Evolutionary conservation across 148 eudicot genomes (phyloP), one percentile per base, ranked within the genome.

Genomic region (Rhododendron simsii): DNA sequence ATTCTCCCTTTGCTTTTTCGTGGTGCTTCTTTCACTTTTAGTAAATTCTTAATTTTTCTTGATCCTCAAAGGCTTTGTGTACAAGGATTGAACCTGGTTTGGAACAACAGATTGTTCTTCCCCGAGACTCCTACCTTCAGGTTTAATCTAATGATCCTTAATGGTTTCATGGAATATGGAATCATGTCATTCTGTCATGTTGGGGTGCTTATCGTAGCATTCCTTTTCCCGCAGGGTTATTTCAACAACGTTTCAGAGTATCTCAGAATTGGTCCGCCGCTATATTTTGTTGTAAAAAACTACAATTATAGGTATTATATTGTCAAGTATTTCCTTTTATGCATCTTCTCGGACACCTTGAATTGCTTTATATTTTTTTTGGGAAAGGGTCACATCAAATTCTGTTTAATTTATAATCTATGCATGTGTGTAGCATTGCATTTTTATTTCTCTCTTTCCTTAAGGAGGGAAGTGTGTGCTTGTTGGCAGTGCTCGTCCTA

Each of bases 81-180:
- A 91, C 98, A 50, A 94, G 99, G 92, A 95, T 98, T 85, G 92
- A 98, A 91, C 97, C 98, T 88, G 99, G 99, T 89, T 88, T 98
- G 79, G 98, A 98, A 88, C 99, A 98, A 90, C 95, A 95, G 89
- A 93, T 98, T 86, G 99, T 94, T 92, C 98, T 98, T 87, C 99
- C 99, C 79, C 93, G 95, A 85, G 96, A 98, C 88, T 98, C 98
- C 13, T 98, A 98, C 90, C 98, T 98, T 87, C 99, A 98, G 99
- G 99, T 97, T 82, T 87, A 67, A 63, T 18, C 59, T 74, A 20
- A 67, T 47, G 7, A 79, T 51, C 59, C 5, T 13, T 30, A 3
- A 30, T 71, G 41, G 48, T 39, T 82, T 85, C 80, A 77, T 83
- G 81, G 76, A 71, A 71, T 30, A 71, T 71, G 41, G 2, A 11